Conservation (phyloP, 2,329 filamentous ascomycete species). For the Helotiales sp. region DNA sequence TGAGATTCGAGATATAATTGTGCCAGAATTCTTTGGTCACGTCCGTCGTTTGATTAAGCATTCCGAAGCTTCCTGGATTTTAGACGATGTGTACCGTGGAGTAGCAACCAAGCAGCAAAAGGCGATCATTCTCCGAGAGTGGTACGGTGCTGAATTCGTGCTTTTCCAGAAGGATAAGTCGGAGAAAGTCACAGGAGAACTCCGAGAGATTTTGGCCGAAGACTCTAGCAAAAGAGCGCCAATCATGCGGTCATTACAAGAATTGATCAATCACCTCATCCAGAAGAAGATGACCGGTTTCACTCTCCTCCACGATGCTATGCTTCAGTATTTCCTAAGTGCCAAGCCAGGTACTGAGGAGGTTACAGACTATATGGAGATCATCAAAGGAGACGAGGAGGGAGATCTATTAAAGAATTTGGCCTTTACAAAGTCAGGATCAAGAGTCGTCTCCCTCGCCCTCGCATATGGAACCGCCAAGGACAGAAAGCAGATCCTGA, state of each 20-base stretch:
- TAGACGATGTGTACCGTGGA: constrained; percentile 93
- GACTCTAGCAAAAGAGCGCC: constrained; percentile 83
- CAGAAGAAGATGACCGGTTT: constrained; percentile 98
- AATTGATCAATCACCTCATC: constrained; percentile 86
- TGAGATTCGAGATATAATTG: constrained; percentile 83
- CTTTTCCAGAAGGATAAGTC: constrained; percentile 66
- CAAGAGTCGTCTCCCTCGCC: constrained; percentile 76
- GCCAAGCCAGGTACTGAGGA: constrained; percentile 76
- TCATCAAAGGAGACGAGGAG: constrained; percentile 87
- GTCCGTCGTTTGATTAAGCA: constrained; percentile 94
- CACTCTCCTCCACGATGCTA: constrained; percentile 96
- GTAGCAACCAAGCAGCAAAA: constrained; percentile 87
- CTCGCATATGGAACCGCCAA: constrained; percentile 87
- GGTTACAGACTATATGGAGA: constrained; percentile 82
- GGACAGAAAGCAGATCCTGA: constrained; percentile 86
- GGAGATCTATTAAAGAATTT: constrained; percentile 92
- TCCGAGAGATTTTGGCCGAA: constrained; percentile 71
- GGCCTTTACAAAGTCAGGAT: constrained; percentile 89
- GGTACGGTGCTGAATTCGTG: constrained; percentile 93
- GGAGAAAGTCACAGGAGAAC: constrained; percentile 54
- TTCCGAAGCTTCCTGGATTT: constrained; percentile 93
- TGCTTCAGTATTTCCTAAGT: constrained; percentile 93
- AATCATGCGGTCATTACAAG: constrained; percentile 82
- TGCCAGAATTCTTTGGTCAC: constrained; percentile 93
- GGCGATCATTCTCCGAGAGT: constrained; percentile 81